Conservation (phyloP, 2,329 filamentous ascomycete genomes). For the Trichoderma lentiforme region DNA sequence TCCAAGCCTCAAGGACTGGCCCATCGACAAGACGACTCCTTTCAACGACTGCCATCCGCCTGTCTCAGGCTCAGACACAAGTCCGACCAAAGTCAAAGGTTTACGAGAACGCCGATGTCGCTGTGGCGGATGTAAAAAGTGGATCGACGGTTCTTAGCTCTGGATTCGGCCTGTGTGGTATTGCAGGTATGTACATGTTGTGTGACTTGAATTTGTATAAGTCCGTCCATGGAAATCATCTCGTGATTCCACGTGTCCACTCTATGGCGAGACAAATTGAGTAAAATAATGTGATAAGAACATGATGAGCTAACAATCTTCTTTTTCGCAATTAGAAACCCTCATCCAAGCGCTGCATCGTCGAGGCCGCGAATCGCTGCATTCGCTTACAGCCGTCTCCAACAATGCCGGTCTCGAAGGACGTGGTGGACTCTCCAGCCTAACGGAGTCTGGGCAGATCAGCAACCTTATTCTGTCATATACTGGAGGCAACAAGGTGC, state of each 20-base stretch:
- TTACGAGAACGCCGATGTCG: slow-evolving; percentile 58
- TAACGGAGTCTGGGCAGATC: slow-evolving; percentile 68
- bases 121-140: slow-evolving; percentile 67
- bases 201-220: background rate
- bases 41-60: background rate
- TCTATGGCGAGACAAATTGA: background rate
- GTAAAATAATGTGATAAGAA: background rate
- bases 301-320: background rate
- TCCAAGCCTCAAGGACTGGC: background rate
- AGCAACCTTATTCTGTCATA: slow-evolving; percentile 71
- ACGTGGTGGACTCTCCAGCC: slow-evolving; percentile 63
- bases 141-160: slow-evolving; percentile 70
- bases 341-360: slow-evolving; percentile 65
- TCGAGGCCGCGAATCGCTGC: slow-evolving; percentile 57
- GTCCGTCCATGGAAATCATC: background rate
- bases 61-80: slow-evolving; percentile 21
- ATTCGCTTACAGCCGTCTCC: slow-evolving; percentile 70
- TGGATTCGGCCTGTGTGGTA: slow-evolving; percentile 79
- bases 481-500: slow-evolving; percentile 71
- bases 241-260: background rate
- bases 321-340: slow-evolving; percentile 50
- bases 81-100: slow-evolving; percentile 43
- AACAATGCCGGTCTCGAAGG: slow-evolving; percentile 75
- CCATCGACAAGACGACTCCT: background rate
- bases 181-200: slow-evolving; percentile 56